A percentile compares a stretch with the other conserved stretches of the same genome.
These are phyloP conservation scores for Silene latifolia DNA, from an alignment of 148 eudicot species.

Conservation along the genomic window DNA sequence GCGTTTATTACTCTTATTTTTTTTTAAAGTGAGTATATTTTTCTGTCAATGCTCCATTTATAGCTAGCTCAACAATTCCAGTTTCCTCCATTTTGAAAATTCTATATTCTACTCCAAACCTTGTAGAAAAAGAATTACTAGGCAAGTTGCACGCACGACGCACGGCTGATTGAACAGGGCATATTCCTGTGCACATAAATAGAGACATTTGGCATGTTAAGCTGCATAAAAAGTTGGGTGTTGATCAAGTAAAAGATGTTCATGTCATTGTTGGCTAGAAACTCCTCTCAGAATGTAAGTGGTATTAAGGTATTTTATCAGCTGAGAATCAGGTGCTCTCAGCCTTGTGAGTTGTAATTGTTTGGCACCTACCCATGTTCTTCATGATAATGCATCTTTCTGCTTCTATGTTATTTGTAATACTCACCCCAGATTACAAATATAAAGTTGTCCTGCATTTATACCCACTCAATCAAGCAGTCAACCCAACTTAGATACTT, in stretches of 20 bases:
- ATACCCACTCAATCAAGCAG: too few relatives aligned
- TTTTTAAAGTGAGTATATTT: not conserved
- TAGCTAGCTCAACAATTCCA: not conserved
- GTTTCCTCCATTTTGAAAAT: not conserved
- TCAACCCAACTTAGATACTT: too few relatives aligned
- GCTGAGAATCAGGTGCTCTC: not conserved
- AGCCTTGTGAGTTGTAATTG: not conserved
- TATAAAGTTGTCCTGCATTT: too few relatives aligned
- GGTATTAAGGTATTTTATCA: not conserved
- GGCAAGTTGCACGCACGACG: too few relatives aligned
- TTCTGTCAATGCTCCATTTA: not conserved
- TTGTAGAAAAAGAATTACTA: too few relatives aligned
- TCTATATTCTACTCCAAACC: not conserved
- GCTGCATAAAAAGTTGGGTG: not conserved
- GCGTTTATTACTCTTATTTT: not conserved
- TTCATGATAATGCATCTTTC: not conserved
- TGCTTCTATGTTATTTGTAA: not conserved
- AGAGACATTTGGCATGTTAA: constrained; percentile 2
- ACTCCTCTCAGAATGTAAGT: not conserved
- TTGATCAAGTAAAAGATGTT: not conserved
- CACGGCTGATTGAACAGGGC: not conserved
- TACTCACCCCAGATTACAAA: not conserved
- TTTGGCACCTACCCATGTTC: not conserved
- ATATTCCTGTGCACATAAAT: constrained; percentile 1
- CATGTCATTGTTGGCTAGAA: not conserved